Evolutionary conservation across 1,284 basidiomycete genomes (phyloP), one percentile per base, ranked within the genome.

Genomic region (Cryptococcus sp.): DNA sequence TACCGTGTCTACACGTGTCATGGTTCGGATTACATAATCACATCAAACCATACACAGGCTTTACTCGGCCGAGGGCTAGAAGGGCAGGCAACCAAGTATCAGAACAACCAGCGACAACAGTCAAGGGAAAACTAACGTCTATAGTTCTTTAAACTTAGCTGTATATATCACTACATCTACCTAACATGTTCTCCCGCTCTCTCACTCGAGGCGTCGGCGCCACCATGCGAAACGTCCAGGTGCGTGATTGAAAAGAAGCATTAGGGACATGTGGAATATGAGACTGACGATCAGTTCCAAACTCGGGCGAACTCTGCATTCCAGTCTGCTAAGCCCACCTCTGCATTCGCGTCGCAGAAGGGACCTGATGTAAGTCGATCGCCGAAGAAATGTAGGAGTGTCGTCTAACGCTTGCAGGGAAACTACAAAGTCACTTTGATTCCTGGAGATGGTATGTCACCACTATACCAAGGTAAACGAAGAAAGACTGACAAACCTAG

Each of bases 301-400:
- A 22, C 41, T 22, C 41, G 41, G 23, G 41, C 41, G 3, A 64
- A 68, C 54, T 70, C 73, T 46, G 71, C 75, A 45, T 73, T 69
- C 68, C 60, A 66, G 44, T 69, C 65, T n/a, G 59, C 70, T 3
- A 67, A 66, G 56, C 85, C 89, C 39, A 91, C 89, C 49, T 87
- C 88, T 66, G 83, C 85, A 60, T 94, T 91, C 77, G 83, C 86
- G 75, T 88, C 87, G 56, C 82, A 89, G 80, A 93, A 92, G 80
- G 85, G 84, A 67, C 77, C 82, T 68, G 86, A 88, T 73, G 91
- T 92, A 69, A 74, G 86, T 78, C 34, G 4, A 9, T 14, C 22
- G 4, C 45, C 48, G 54, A n/a, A 39, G n/a, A 39, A 18, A 9
- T 41, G 44, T 16, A 21, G 14, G 32, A 24, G 42, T 50, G 22